phyloP scores from a whole-genome alignment of 2,329 filamentous ascomycete genomes.

The Penicillium carneum region DNA sequence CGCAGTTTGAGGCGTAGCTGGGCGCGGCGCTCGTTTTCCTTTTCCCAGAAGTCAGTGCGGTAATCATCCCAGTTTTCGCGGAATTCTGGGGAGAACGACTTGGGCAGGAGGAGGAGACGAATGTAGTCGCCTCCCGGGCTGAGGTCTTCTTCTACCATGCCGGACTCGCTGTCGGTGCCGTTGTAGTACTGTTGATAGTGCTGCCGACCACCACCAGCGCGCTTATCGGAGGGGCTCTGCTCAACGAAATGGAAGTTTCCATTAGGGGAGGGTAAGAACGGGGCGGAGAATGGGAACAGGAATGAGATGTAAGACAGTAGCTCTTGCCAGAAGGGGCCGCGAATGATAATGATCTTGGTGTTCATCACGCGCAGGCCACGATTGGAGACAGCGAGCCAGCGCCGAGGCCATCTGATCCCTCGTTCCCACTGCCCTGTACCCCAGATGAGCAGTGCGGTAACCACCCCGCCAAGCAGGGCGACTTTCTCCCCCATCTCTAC shows the following conservation, averaged over 20 bases:
- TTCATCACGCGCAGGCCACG: constrained; percentile 90
- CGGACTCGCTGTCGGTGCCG: constrained; percentile 67
- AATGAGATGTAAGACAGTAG: constrained; percentile 74
- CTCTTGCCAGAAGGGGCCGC: constrained; percentile 82
- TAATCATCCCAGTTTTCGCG: constrained; percentile 97
- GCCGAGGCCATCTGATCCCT: constrained; percentile 89
- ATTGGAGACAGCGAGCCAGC: constrained; percentile 89
- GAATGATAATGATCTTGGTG: constrained; percentile 90
- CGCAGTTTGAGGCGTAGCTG: constrained; percentile 74
- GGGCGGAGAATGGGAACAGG: constrained; percentile 75
- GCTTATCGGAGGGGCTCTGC: constrained; percentile 55
- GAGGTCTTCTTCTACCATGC: constrained; percentile 82
- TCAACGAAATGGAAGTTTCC: constrained; percentile 82
- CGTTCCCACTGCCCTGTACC: constrained; percentile 95
- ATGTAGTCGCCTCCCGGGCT: constrained; percentile 89
- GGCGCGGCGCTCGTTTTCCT: constrained; percentile 87
- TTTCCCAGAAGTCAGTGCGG: constrained; percentile 93
- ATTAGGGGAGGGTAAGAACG: constrained; percentile 68
- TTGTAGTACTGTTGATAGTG: constrained; percentile 55
- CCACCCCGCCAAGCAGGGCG: constrained; percentile 86
- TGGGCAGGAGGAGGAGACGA: constrained; percentile 86
- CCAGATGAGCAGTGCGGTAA: constrained; percentile 88
- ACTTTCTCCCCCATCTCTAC: constrained; percentile 89
- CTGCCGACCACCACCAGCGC: constrained; percentile 46
- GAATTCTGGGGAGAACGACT: constrained; percentile 93